phyloP scores from a whole-genome alignment of 108 stramenopile genomes.

The Conticribra guillardii region DNA sequence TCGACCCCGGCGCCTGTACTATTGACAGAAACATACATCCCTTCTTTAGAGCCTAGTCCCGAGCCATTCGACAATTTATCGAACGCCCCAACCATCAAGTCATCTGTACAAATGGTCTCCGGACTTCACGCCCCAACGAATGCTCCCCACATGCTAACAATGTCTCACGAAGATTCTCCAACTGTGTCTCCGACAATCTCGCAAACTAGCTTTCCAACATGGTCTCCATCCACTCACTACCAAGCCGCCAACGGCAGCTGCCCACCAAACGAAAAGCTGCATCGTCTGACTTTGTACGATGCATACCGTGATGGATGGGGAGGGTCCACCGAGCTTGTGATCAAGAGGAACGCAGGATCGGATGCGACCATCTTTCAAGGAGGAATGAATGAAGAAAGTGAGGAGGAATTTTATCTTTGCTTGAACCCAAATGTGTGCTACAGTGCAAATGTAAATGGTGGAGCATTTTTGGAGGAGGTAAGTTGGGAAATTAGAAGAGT shows the following conservation, averaged over 20 bases:
- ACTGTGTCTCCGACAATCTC: not conserved
- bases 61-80: not conserved
- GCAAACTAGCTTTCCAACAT: slow-evolving; percentile 15
- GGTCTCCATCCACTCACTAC: slow-evolving; percentile 29
- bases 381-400: not conserved
- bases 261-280: slow-evolving; percentile 16
- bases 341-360: slow-evolving; percentile 11
- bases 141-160: not conserved
- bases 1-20: slow-evolving; percentile 1
- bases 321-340: slow-evolving; percentile 18
- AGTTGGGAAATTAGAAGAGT: slow-evolving; percentile 33
- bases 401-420: slow-evolving; percentile 24
- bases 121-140: not conserved
- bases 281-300: slow-evolving; percentile 28
- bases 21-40: not conserved
- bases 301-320: slow-evolving; percentile 30
- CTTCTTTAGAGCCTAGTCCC: not conserved
- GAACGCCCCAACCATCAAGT: not conserved
- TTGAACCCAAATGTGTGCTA: slow-evolving; percentile 31
- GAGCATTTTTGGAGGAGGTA: slow-evolving; percentile 17
- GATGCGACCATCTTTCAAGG: slow-evolving; percentile 22
- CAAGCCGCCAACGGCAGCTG: slow-evolving; percentile 32
- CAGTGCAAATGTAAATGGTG: slow-evolving; percentile 15
- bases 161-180: not conserved
- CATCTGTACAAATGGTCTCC: not conserved